Evolutionary conservation across 176 grass and related monocot genomes (phyloP).

Genomic region (Leersia perrieri): DNA sequence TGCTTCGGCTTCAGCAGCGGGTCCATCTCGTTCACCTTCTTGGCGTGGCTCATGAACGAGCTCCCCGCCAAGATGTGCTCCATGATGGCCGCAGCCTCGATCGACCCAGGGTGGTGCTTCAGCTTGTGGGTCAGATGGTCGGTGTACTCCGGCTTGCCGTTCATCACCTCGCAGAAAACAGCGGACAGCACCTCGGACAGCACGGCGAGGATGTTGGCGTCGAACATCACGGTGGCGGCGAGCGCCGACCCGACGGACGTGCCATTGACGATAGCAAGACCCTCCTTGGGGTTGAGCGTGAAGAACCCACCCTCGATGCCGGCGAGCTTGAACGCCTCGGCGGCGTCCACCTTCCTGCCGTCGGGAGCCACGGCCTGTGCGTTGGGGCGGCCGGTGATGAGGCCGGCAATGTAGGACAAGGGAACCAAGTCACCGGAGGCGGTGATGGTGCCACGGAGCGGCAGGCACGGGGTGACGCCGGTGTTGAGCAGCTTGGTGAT

Average conservation of each 20-base stretch:
- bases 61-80: slow-evolving; percentile 85
- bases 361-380: slow-evolving; percentile 54
- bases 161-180: slow-evolving; percentile 93
- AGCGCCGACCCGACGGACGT: slow-evolving; percentile 84
- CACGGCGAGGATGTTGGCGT: slow-evolving; percentile 71
- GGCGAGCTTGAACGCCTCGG: slow-evolving; percentile 73
- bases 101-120: slow-evolving; percentile 94
- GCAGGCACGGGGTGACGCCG: slow-evolving; percentile 70
- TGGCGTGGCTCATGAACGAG: slow-evolving; percentile 76
- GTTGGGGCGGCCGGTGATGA: slow-evolving; percentile 77
- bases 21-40: slow-evolving; percentile 78
- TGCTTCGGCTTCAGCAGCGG: slow-evolving; percentile 85
- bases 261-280: slow-evolving; percentile 89
- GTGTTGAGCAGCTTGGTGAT: slow-evolving; percentile 70
- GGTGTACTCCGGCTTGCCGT: slow-evolving; percentile 86
- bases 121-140: slow-evolving; percentile 97
- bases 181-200: slow-evolving; percentile 80
- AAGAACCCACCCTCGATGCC: slow-evolving; percentile 80
- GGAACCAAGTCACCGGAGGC: slow-evolving; percentile 80
- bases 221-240: slow-evolving; percentile 73
- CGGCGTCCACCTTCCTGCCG: slow-evolving; percentile 62
- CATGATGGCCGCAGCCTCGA: slow-evolving; percentile 95
- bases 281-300: slow-evolving; percentile 93
- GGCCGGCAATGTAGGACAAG: slow-evolving; percentile 80
- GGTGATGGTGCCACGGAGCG: slow-evolving; percentile 79